Evolutionary conservation across 345 rosid genomes (phyloP).

Genomic region (Anacardium occidentale): DNA sequence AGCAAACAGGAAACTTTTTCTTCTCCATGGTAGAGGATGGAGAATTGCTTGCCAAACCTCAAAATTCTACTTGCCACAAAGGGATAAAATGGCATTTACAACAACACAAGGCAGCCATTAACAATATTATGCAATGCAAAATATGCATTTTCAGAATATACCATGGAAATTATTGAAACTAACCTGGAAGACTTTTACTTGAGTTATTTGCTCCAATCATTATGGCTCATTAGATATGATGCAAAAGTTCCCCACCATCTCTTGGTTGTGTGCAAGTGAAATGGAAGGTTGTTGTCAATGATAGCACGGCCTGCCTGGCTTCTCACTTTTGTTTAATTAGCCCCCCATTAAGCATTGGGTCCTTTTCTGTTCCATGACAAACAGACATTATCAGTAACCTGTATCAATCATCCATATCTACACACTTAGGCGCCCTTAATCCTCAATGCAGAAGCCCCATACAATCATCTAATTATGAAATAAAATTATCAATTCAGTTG

Average conservation of each 20-base stretch:
- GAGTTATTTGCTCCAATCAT: slow-evolving; percentile 13
- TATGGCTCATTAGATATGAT: slow-evolving; percentile 1
- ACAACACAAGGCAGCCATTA: not conserved
- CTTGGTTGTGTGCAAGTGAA: slow-evolving; percentile 18
- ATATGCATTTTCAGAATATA: not conserved
- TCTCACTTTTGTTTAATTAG: not conserved
- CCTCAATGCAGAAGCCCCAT: not conserved
- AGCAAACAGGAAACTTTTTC: too few relatives aligned
- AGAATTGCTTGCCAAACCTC: not conserved
- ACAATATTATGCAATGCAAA: not conserved
- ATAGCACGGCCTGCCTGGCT: slow-evolving; percentile 1
- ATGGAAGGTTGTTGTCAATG: slow-evolving; percentile 10
- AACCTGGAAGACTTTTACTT: not conserved
- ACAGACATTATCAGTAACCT: not conserved
- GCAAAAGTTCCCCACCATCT: slow-evolving; percentile 15
- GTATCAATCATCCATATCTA: not conserved
- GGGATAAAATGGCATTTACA: not conserved
- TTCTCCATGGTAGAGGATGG: not conserved
- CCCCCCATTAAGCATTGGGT: slow-evolving; percentile 3
- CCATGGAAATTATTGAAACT: not conserved
- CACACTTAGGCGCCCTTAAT: not conserved
- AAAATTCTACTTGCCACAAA: too few relatives aligned
- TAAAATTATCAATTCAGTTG: not conserved
- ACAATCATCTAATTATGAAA: not conserved
- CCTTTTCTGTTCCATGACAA: slow-evolving; percentile 6